Evolutionary conservation across 371 early-diverging fungal species (phyloP), one percentile per base, ranked within the genome.

Genomic region (Rhizomucor miehei): DNA sequence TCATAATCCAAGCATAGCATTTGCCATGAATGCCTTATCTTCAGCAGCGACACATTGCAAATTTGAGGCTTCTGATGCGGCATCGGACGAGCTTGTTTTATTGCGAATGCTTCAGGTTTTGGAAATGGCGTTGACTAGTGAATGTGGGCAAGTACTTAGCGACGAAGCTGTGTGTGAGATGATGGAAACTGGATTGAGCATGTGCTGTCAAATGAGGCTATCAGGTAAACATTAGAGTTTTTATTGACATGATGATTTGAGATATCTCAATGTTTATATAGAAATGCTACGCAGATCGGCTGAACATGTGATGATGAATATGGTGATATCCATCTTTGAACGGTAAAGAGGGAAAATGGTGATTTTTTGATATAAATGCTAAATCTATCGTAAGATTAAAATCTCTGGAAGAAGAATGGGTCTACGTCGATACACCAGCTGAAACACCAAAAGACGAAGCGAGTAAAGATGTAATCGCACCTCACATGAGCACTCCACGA

Each of bases 81-180:
- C 88, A 4, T 86, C 93, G 0, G 98, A 98, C 63, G 99, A 98
- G 67, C 82, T 91, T 3, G 98, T 97, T 0, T 77, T 98, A 29
- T 67, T 92, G 48, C 86, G 88, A 59, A 94, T 97, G 60, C 73
- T 98, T 14, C 86, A 89, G 29, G 85, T 98, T 14, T 70, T 95
- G 21, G 76, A 89, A 64, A 79, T 76, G 68, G 81, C 82, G 24
- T 76, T 81, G 55, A 82, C 81, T n/a, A 82, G 85, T 45, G 80
- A 79, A 20, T 82, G 86, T 52, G 87, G 89, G 12, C 69, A 70
- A 45, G 74, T 77, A 6, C 65, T 98, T 35, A 88, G 88, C 47
- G 98, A 98, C 63, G 92, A 91, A 61, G 89, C 90, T 13, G 86
- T 97, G 6, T 98, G 98, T 66, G 94, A 91, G 56, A 93, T 97